Conservation (phyloP, 257 asterid species). For the Capsicum rhomboideum region DNA sequence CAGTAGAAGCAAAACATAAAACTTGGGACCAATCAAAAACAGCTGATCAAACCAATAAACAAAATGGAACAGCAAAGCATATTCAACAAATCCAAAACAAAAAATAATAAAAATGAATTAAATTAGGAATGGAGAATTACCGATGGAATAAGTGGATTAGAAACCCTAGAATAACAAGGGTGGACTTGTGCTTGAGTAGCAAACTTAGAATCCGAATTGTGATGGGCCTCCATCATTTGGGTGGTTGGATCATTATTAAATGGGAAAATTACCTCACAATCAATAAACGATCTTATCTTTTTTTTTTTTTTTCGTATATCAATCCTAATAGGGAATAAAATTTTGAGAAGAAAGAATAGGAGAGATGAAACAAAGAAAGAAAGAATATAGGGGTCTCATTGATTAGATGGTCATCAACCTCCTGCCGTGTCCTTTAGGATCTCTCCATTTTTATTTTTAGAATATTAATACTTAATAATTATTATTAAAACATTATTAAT, state of each 20-base stretch:
- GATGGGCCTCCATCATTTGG: not conserved
- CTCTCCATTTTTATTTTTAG: not conserved
- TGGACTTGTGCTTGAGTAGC: not conserved
- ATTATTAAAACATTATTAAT: too few species aligned
- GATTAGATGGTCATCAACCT: not conserved
- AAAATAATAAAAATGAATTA: not conserved
- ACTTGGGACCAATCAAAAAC: not conserved
- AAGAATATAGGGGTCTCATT: not conserved
- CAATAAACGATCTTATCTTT: not conserved
- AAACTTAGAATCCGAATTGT: not conserved
- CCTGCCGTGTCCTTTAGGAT: not conserved
- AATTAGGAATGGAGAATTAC: not conserved
- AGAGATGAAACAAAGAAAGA: too few species aligned
- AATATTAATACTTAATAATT: too few species aligned
- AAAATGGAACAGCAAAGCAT: not conserved
- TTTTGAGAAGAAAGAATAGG: too few species aligned
- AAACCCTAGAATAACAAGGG: conserved; percentile 6
- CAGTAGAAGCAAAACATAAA: not conserved
- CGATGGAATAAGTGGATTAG: not conserved
- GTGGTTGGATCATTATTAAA: not conserved
- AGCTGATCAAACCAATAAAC: not conserved
- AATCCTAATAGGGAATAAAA: not conserved
- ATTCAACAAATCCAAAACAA: not conserved
- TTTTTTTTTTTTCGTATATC: not conserved
- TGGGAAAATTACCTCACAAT: not conserved